These are phyloP conservation scores for Neltuma alba DNA, from an alignment of 306 rosid species.

Conservation along the genomic window DNA sequence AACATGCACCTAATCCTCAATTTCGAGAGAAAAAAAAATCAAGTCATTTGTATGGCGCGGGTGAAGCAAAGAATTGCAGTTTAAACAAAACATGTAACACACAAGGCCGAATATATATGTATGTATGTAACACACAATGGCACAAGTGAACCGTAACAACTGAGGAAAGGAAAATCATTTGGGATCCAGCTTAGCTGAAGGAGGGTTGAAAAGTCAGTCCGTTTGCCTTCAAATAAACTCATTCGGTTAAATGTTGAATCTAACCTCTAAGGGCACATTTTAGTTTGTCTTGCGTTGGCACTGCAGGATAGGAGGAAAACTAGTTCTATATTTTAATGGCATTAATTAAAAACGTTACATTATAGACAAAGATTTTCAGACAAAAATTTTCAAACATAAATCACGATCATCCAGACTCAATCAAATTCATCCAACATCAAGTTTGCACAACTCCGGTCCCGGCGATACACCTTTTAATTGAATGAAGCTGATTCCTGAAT, in stretches of 20 bases:
- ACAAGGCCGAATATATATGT: too few relatives aligned
- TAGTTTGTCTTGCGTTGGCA: background rate
- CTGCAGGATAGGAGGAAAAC: background rate
- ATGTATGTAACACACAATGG: too few relatives aligned
- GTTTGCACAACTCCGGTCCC: background rate
- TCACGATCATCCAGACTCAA: background rate
- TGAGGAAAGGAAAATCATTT: too few relatives aligned
- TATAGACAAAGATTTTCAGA: too few relatives aligned
- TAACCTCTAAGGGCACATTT: background rate
- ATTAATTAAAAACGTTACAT: background rate
- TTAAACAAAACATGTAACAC: too few relatives aligned
- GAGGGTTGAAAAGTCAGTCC: too few relatives aligned
- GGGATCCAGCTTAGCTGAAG: too few relatives aligned
- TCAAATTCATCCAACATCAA: background rate
- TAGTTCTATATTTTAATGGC: background rate
- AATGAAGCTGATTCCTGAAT: slow-evolving; percentile 13
- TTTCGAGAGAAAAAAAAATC: too few relatives aligned
- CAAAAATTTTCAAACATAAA: background rate
- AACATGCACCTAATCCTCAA: background rate
- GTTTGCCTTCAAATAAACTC: background rate
- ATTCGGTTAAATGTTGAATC: background rate
- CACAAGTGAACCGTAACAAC: background rate
- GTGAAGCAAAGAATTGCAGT: background rate
- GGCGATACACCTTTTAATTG: background rate
- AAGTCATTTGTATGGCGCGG: background rate